A percentile compares a stretch with the other conserved stretches of the same genome.
These are phyloP conservation scores for Solanum paucissectum DNA, from an alignment of 257 asterid species.

Conservation along the genomic window DNA sequence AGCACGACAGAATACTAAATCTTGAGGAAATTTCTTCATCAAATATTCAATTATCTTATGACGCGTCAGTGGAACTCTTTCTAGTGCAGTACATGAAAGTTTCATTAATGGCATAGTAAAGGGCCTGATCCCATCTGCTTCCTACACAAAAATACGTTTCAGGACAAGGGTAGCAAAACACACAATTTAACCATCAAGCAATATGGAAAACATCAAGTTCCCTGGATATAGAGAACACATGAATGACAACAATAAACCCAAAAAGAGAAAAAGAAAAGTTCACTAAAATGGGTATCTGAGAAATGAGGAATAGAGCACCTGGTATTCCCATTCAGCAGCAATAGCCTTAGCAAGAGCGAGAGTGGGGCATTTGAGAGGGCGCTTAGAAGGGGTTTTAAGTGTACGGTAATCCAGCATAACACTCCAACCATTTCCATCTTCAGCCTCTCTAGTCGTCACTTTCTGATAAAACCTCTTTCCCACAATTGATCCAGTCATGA, in stretches of 20 bases:
- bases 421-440: slow-evolving; percentile 86
- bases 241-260: neutral
- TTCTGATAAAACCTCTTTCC: slow-evolving; percentile 79
- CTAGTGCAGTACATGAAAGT: slow-evolving; percentile 86
- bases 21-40: slow-evolving; percentile 69
- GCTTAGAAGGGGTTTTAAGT: slow-evolving; percentile 73
- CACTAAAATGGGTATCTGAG: neutral
- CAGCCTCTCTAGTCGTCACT: slow-evolving; percentile 73
- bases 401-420: slow-evolving; percentile 96
- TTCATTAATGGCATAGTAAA: slow-evolving; percentile 94
- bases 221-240: neutral
- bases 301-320: slow-evolving; percentile 32
- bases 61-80: slow-evolving; percentile 83
- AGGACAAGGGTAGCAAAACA: slow-evolving; percentile 3
- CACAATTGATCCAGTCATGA: slow-evolving; percentile 93
- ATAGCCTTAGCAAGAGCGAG: slow-evolving; percentile 78
- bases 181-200: neutral
- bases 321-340: slow-evolving; percentile 98
- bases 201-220: neutral
- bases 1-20: slow-evolving; percentile 74
- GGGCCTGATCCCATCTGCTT: slow-evolving; percentile 85
- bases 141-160: slow-evolving; percentile 26
- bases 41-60: slow-evolving; percentile 42
- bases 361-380: slow-evolving; percentile 77
- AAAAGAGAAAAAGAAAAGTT: neutral